Conservation (phyloP, 2,329 filamentous ascomycete species). For the Daldinia sp. region DNA sequence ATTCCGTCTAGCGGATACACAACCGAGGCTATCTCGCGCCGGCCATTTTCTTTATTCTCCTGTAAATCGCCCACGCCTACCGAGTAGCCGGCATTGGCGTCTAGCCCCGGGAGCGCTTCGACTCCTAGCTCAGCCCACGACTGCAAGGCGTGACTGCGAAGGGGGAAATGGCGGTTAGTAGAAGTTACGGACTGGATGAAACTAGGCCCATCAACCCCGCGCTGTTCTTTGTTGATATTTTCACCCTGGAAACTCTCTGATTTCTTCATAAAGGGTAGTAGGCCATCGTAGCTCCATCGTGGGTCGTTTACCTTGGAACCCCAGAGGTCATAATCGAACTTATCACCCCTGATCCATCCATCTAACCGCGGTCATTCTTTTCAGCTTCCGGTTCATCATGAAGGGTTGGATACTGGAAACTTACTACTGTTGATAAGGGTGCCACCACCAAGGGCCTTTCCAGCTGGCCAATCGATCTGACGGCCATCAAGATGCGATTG, state of each 20-base stretch:
- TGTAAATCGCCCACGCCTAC: constrained; percentile 44
- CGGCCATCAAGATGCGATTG: constrained; percentile 45
- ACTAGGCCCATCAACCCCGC: constrained; percentile 48
- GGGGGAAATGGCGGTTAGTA: constrained; percentile 51
- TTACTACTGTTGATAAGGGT: constrained; percentile 53
- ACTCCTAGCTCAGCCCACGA: constrained; percentile 53
- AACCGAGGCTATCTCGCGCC: constrained; percentile 33
- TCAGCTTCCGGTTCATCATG: not conserved
- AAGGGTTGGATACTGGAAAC: not conserved
- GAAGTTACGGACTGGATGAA: constrained; percentile 43
- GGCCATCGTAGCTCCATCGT: constrained; percentile 55
- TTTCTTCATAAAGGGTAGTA: constrained; percentile 56
- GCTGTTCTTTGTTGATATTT: constrained; percentile 31
- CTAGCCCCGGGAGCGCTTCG: constrained; percentile 22
- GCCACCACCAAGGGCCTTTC: constrained; percentile 55
- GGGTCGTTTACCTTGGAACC: constrained; percentile 51
- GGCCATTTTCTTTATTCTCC: constrained; percentile 35
- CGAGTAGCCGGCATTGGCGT: constrained; percentile 42
- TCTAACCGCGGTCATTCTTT: constrained; percentile 19
- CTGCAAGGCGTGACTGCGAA: constrained; percentile 47
- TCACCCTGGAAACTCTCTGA: constrained; percentile 47
- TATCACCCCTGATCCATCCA: constrained; percentile 56
- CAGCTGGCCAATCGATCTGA: constrained; percentile 37
- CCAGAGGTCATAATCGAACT: constrained; percentile 59
- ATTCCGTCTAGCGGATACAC: constrained; percentile 24